These are phyloP conservation scores for Pelargonium cotyledonis DNA, from an alignment of 441 rosid genomes.

Conservation along the genomic window DNA sequence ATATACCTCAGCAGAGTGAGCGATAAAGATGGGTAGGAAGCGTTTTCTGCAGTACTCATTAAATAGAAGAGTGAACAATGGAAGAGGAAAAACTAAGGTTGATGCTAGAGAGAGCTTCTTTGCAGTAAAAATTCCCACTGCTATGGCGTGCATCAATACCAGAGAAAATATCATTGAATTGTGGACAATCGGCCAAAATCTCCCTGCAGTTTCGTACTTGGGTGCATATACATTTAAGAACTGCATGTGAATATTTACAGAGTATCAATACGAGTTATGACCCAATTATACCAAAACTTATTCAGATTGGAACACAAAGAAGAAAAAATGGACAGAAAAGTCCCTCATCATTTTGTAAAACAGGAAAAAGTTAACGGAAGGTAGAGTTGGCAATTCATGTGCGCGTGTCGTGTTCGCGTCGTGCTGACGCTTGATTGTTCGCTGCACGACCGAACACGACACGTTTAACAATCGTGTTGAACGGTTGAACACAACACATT, in stretches of 20 bases:
- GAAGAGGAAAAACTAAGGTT: conserved; percentile 66
- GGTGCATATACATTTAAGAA: conserved; percentile 77
- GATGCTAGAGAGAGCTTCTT: conserved; percentile 78
- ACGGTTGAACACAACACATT: no score
- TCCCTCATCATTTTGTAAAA: no score
- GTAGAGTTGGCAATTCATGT: no score
- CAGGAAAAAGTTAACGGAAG: no score
- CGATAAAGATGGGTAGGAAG: conserved; percentile 69
- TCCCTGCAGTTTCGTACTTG: conserved; percentile 80
- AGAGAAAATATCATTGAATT: conserved; percentile 84
- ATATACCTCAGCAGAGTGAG: conserved; percentile 82
- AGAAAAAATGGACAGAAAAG: no score
- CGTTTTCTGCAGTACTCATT: conserved; percentile 96
- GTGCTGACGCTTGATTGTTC: no score
- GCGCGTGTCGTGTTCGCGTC: no score
- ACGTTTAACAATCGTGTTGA: no score
- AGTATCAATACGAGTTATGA: conserved; percentile 10
- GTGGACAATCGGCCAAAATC: conserved; percentile 93
- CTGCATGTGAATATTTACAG: conserved; percentile 37
- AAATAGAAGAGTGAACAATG: conserved; percentile 72
- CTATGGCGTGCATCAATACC: conserved; percentile 87
- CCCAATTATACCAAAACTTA: conserved; percentile 10
- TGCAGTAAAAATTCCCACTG: conserved; percentile 67
- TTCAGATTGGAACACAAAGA: no score
- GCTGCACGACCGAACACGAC: no score